phyloP scores from a whole-genome alignment of 148 eudicot species.

The Chenopodium berlandieri region DNA sequence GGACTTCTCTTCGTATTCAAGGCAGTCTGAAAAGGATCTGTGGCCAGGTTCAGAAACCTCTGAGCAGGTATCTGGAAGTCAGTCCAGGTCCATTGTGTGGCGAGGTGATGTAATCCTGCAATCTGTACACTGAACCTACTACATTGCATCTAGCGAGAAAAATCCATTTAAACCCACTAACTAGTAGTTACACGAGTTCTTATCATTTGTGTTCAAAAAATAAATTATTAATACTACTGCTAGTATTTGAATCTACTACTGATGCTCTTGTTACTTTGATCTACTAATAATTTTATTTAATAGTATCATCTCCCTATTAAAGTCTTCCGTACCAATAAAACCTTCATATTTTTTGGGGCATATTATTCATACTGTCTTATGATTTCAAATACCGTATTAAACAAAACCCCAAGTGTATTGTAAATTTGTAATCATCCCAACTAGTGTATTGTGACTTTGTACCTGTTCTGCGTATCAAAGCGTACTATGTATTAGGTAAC shows the following conservation, averaged over 20 bases:
- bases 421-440: too few species aligned
- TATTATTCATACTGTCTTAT: too few species aligned
- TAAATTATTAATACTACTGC: not conserved
- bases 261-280: not conserved
- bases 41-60: conserved; percentile 51
- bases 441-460: too few species aligned
- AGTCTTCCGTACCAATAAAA: too few species aligned
- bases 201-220: not conserved
- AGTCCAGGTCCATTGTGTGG: conserved; percentile 39
- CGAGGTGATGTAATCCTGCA: conserved; percentile 29
- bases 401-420: too few species aligned
- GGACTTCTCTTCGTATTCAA: conserved; percentile 63
- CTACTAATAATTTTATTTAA: not conserved
- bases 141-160: not conserved
- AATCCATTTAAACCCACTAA: not conserved
- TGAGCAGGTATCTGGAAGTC: conserved; percentile 41
- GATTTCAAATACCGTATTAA: too few species aligned
- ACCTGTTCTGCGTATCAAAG: too few species aligned
- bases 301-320: too few species aligned
- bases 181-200: not conserved
- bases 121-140: conserved; percentile 3
- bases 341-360: too few species aligned
- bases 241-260: not conserved
- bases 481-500: too few species aligned
- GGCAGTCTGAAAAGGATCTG: conserved; percentile 36